Conservation (phyloP, 352 stramenopile species). For the Phytopythium litorale region DNA sequence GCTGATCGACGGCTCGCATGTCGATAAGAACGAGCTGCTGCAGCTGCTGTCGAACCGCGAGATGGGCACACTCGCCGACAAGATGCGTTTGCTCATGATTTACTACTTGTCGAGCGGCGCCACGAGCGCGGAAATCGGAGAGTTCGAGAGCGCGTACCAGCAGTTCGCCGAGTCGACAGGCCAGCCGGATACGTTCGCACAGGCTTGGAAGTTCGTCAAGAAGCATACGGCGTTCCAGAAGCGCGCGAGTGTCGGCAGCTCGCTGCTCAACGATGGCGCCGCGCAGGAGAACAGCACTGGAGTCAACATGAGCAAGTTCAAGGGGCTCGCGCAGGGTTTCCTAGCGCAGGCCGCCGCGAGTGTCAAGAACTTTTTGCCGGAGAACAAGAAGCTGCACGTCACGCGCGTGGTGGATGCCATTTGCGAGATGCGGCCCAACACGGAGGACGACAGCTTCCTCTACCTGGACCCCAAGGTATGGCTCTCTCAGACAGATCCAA, state of each 20-base stretch:
- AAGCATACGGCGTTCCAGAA: conserved; percentile 82
- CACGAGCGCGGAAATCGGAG: conserved; percentile 60
- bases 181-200: conserved; percentile 33
- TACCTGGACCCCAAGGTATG: conserved; percentile 84
- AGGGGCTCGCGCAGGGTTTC: conserved; percentile 78
- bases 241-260: conserved; percentile 59
- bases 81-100: conserved; percentile 86
- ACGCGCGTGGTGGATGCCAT: conserved; percentile 80
- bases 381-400: conserved; percentile 87
- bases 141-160: conserved; percentile 72
- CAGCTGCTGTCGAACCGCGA: conserved; percentile 59
- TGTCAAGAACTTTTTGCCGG: conserved; percentile 85
- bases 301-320: conserved; percentile 83
- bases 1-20: conserved; percentile 74
- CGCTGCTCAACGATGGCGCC: conserved; percentile 25
- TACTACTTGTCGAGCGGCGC: conserved; percentile 81
- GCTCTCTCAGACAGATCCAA: no score
- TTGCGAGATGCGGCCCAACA: conserved; percentile 76
- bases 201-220: conserved; percentile 79
- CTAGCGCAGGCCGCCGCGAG: conserved; percentile 74
- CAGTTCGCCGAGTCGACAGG: conserved; percentile 36
- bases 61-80: conserved; percentile 70
- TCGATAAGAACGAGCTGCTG: conserved; percentile 66
- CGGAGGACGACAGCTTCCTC: conserved; percentile 79
- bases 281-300: conserved; percentile 19